Percentiles rank a stretch among this genome's conserved stretches.
These are phyloP conservation scores for Lithospermum erythrorhizon DNA, from an alignment of 257 asterid species.

Conservation along the genomic window DNA sequence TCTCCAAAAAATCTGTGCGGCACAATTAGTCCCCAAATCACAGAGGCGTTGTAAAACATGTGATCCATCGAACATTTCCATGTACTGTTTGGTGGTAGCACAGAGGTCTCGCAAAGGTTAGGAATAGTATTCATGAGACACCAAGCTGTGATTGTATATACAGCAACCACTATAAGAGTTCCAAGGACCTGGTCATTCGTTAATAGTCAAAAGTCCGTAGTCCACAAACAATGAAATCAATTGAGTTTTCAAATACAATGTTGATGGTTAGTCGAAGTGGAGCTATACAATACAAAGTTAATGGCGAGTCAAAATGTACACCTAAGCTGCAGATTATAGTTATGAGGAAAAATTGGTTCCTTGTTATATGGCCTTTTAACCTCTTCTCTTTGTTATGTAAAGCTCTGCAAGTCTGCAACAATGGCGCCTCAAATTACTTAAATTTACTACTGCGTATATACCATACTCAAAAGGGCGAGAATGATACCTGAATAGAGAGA, in stretches of 20 bases:
- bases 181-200: constrained; percentile 27
- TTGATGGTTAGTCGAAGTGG: neutral
- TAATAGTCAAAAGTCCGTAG: too few species aligned
- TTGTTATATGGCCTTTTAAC: constrained; percentile 18
- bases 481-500: constrained; percentile 42
- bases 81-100: constrained; percentile 28
- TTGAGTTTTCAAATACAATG: neutral
- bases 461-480: too few species aligned
- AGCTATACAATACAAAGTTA: constrained; percentile 40
- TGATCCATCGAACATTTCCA: constrained; percentile 48
- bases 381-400: constrained; percentile 35
- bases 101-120: constrained; percentile 32
- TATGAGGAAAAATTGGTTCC: constrained; percentile 40
- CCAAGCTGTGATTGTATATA: constrained; percentile 35
- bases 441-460: too few species aligned
- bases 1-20: constrained; percentile 45
- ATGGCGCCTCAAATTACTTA: neutral
- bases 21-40: constrained; percentile 57
- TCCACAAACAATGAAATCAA: neutral
- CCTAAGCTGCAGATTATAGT: constrained; percentile 22
- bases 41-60: constrained; percentile 44
- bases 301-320: constrained; percentile 16
- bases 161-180: constrained; percentile 23
- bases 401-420: constrained; percentile 37
- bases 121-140: constrained; percentile 40